Conservation (phyloP, 306 rosid genomes). For the Hylodesmum podocarpum region DNA sequence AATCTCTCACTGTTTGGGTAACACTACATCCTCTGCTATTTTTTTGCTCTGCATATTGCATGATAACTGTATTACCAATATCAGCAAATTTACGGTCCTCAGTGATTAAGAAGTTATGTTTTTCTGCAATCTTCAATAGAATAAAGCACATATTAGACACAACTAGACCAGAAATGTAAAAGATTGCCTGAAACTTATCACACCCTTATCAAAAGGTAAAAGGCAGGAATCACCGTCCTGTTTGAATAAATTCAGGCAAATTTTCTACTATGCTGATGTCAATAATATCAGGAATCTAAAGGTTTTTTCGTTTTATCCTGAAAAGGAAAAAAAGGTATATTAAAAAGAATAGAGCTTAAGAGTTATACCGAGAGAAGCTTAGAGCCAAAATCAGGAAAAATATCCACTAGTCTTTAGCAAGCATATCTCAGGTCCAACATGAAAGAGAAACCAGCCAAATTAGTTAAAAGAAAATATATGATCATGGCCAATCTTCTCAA, state of each 20-base stretch:
- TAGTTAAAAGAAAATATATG: background rate
- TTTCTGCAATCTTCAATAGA: constrained; percentile 69
- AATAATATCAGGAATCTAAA: background rate
- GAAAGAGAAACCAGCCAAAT: constrained; percentile 22
- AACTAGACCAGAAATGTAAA: background rate
- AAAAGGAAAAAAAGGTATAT: background rate
- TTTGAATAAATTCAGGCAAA: background rate
- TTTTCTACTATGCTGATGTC: background rate
- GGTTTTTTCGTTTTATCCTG: background rate
- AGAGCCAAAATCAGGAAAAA: constrained; percentile 82
- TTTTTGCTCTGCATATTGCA: constrained; percentile 95
- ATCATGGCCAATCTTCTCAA: background rate
- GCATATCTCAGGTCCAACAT: constrained; percentile 94
- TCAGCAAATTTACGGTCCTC: constrained; percentile 95
- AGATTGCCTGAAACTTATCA: background rate
- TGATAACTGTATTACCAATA: constrained; percentile 86
- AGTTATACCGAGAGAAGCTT: constrained; percentile 69
- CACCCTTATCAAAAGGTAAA: constrained; percentile 1
- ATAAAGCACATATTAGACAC: constrained; percentile 31
- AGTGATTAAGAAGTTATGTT: constrained; percentile 79
- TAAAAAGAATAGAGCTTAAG: background rate
- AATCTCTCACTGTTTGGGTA: too few species aligned
- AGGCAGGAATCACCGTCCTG: background rate
- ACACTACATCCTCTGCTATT: too few species aligned
- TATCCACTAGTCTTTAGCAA: constrained; percentile 89